Percentiles rank a stretch among this genome's conserved stretches.
phyloP scores from a whole-genome alignment of 257 asterid species.

The Solanum pennellii region DNA sequence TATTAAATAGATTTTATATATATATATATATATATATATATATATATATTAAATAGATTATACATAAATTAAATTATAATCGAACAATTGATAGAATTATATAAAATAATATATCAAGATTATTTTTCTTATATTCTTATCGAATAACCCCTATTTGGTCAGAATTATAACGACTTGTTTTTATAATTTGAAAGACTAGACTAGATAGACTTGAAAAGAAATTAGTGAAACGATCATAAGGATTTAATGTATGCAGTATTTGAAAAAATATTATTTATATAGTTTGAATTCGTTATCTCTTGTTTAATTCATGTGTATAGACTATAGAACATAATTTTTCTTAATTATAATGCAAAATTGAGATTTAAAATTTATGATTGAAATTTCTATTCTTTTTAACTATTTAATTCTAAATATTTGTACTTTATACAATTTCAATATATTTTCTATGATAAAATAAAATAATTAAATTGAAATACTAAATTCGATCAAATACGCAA shows the following conservation, averaged over 20 bases:
- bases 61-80: too few relatives aligned
- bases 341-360: too few relatives aligned
- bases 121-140: background rate
- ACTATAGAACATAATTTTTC: background rate
- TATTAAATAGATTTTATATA: too few relatives aligned
- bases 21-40: too few relatives aligned
- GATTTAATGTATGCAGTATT: background rate
- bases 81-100: background rate
- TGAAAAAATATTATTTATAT: too few relatives aligned
- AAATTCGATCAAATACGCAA: background rate
- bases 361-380: background rate
- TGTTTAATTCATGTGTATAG: background rate
- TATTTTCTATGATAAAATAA: background rate
- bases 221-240: background rate
- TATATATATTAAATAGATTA: too few relatives aligned
- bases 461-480: background rate
- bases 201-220: too few relatives aligned
- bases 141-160: background rate
- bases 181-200: too few relatives aligned
- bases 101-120: too few relatives aligned
- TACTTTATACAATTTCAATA: background rate
- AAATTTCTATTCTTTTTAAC: background rate
- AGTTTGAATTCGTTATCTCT: background rate
- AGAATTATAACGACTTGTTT: background rate
- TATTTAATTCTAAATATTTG: background rate